These are phyloP conservation scores for Naganishia onofrii DNA, from an alignment of 768 basidiomycete genomes.

Conservation along the genomic window DNA sequence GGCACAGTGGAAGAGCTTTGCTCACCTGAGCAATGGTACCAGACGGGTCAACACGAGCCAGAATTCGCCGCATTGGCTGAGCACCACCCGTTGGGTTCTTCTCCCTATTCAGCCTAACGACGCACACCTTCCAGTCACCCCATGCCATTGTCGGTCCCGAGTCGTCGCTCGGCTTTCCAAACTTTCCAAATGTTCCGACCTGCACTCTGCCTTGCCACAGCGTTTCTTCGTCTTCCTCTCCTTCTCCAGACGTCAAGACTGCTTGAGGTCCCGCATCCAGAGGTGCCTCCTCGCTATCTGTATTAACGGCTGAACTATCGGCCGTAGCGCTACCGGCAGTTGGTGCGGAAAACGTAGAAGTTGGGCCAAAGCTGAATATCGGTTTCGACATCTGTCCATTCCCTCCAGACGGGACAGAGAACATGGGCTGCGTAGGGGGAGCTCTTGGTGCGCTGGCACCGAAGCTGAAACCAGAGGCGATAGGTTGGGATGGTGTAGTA, in stretches of 20 bases:
- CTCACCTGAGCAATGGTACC: conserved; percentile 28
- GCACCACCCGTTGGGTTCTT: conserved; percentile 18
- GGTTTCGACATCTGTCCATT: conserved; percentile 6
- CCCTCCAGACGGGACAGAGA: background rate
- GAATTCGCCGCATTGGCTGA: conserved; percentile 26
- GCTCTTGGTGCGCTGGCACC: conserved; percentile 14
- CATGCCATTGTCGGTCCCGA: conserved; percentile 15
- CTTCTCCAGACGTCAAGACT: conserved; percentile 22
- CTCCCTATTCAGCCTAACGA: conserved; percentile 27
- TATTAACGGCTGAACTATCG: conserved; percentile 2
- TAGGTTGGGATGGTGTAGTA: conserved; percentile 2
- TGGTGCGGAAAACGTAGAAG: background rate
- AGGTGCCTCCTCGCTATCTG: conserved; percentile 21
- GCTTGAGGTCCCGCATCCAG: background rate
- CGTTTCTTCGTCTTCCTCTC: conserved; percentile 33
- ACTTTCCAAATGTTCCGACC: conserved; percentile 21
- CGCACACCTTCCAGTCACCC: conserved; percentile 21
- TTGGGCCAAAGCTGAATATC: conserved; percentile 25
- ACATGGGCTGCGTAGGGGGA: background rate
- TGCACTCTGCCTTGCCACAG: conserved; percentile 26
- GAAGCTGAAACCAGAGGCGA: conserved; percentile 23
- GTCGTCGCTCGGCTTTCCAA: conserved; percentile 17
- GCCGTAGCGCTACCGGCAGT: background rate
- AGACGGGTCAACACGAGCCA: conserved; percentile 27
- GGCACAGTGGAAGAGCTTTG: background rate